phyloP scores from a whole-genome alignment of 2,329 filamentous ascomycete genomes.

The Nigrospora oryzae region DNA sequence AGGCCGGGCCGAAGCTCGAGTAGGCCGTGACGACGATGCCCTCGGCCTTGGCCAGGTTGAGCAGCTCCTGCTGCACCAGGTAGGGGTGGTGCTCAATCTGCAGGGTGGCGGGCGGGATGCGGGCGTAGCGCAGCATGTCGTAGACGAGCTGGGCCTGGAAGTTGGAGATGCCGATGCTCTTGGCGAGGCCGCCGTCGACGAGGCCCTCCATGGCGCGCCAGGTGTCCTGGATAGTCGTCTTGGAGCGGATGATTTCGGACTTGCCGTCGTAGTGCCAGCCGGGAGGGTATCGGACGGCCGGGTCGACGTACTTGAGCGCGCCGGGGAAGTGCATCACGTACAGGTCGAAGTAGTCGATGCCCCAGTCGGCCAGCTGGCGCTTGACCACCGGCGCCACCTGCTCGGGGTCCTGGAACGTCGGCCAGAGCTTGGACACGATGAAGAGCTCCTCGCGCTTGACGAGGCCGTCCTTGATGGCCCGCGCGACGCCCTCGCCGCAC shows the following conservation, averaged over 20 bases:
- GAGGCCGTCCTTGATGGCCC: constrained; percentile 72
- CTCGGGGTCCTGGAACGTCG: constrained; percentile 78
- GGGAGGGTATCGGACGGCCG: constrained; percentile 68
- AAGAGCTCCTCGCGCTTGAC: constrained; percentile 84
- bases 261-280: constrained; percentile 64
- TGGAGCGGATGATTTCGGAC: constrained; percentile 52
- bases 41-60: constrained; percentile 61
- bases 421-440: constrained; percentile 90
- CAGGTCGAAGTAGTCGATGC: constrained; percentile 82
- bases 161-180: constrained; percentile 75
- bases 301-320: constrained; percentile 78
- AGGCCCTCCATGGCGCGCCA: constrained; percentile 75
- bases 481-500: constrained; percentile 66
- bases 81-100: constrained; percentile 91
- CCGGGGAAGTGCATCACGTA: constrained; percentile 88
- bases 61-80: constrained; percentile 65
- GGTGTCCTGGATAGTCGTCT: constrained; percentile 70
- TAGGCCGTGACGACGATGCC: constrained; percentile 73
- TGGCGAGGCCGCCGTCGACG: constrained; percentile 59
- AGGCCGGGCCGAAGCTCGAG: constrained; percentile 73
- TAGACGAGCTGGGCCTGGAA: constrained; percentile 72
- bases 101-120: constrained; percentile 64
- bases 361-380: constrained; percentile 75
- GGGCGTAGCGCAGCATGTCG: constrained; percentile 71
- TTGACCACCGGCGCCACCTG: constrained; percentile 67